These are phyloP conservation scores for Trichosporon coremiiforme DNA, from an alignment of 1,284 basidiomycete species.

Conservation along the genomic window DNA sequence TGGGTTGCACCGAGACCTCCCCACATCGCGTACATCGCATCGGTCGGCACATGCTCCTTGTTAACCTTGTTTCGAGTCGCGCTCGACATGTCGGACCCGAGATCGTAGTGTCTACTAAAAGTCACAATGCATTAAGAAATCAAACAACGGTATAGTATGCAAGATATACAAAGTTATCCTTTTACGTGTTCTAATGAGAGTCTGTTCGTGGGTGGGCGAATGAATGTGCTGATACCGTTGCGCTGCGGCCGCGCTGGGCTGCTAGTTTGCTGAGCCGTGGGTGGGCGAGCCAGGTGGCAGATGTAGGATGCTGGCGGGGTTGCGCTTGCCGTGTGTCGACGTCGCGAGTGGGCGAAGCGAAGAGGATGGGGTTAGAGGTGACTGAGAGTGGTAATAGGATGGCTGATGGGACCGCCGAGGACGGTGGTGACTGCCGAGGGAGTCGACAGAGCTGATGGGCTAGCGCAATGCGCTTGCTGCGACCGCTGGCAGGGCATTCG, in stretches of 20 bases:
- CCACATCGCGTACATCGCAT: background rate
- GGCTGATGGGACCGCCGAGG: background rate
- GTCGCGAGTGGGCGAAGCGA: background rate
- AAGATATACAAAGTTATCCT: constrained; percentile 14
- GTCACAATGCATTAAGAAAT: constrained; percentile 17
- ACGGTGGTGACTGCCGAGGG: background rate
- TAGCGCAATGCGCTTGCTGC: background rate
- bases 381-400: background rate
- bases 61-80: background rate
- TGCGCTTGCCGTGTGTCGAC: background rate
- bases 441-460: background rate
- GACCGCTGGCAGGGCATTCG: background rate
- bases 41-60: background rate
- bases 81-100: background rate
- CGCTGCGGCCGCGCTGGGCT: background rate
- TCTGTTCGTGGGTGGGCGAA: background rate
- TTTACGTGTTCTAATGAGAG: background rate
- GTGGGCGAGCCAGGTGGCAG: background rate
- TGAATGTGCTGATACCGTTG: constrained; percentile 2
- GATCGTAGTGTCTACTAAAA: background rate
- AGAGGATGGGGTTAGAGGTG: background rate
- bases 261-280: too few relatives aligned
- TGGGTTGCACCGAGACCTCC: too few relatives aligned
- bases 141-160: constrained; percentile 16
- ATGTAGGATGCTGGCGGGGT: background rate